Evolutionary conservation across 805 yeast species (phyloP).

Genomic region (Lipomyces mesembrius): DNA sequence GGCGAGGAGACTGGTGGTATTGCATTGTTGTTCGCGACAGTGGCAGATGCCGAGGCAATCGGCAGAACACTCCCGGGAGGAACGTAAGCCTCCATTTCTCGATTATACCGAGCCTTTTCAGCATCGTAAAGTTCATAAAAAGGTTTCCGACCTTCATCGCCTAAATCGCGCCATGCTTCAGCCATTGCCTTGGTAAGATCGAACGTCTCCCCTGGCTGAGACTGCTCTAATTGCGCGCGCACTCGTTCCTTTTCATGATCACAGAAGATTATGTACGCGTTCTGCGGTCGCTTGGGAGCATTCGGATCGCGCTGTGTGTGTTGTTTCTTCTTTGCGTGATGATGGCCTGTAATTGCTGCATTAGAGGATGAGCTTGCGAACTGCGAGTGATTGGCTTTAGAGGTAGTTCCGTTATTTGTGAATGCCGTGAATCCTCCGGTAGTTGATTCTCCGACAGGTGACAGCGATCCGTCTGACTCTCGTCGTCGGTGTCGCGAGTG

Average conservation of each 20-base stretch:
- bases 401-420: conserved; percentile 1
- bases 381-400: conserved; percentile 2
- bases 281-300: conserved; percentile 86
- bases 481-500: conserved; percentile 18
- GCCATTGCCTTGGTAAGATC: conserved; percentile 81
- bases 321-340: conserved; percentile 41
- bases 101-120: conserved; percentile 74
- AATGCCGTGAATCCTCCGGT: conserved; percentile 8
- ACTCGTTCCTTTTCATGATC: conserved; percentile 81
- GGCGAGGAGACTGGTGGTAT: conserved; percentile 7
- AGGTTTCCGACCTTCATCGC: conserved; percentile 69
- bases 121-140: conserved; percentile 76
- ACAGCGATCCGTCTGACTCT: conserved; percentile 22
- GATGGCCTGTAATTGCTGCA: conserved; percentile 6
- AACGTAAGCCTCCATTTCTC: conserved; percentile 60
- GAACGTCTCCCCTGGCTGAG: conserved; percentile 50
- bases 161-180: conserved; percentile 81
- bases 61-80: conserved; percentile 29
- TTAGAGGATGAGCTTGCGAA: conserved; percentile 4
- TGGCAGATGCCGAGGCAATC: conserved; percentile 5
- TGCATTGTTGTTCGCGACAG: not conserved
- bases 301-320: conserved; percentile 73
- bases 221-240: conserved; percentile 55
- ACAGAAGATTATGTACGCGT: conserved; percentile 86
- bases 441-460: conserved; percentile 16